Evolutionary conservation across 1,139 yeast genomes (phyloP).

Genomic region (Saccharomycopsis crataegensis): DNA sequence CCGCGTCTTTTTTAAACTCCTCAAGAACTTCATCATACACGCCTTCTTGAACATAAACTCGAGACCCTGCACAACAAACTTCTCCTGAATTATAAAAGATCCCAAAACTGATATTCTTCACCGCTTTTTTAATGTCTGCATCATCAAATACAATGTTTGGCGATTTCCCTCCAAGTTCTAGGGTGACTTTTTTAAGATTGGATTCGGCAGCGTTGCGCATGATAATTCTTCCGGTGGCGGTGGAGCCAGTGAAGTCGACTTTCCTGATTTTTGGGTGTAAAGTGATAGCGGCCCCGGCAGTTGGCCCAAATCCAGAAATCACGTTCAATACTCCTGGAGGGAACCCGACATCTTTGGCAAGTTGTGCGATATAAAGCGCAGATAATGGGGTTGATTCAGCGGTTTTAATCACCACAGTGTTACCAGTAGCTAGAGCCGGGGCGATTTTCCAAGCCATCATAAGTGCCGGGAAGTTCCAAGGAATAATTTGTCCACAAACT

Average conservation of each 20-base stretch:
- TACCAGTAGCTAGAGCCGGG: conserved; percentile 56
- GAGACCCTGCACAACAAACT: conserved; percentile 61
- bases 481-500: conserved; percentile 58
- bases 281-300: conserved; percentile 50
- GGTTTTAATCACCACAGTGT: conserved; percentile 51
- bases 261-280: conserved; percentile 46
- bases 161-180: conserved; percentile 60
- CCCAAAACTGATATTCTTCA: conserved; percentile 37
- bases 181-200: conserved; percentile 50
- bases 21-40: conserved; percentile 43
- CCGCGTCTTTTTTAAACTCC: conserved; percentile 42
- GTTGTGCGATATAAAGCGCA: conserved; percentile 44
- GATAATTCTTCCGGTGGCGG: conserved; percentile 50
- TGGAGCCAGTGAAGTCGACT: conserved; percentile 58
- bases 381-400: conserved; percentile 58
- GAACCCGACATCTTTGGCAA: conserved; percentile 44
- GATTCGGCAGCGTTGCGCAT: conserved; percentile 45
- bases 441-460: conserved; percentile 60
- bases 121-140: conserved; percentile 43
- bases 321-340: conserved; percentile 55
- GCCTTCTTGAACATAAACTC: conserved; percentile 52
- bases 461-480: conserved; percentile 59
- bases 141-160: conserved; percentile 54
- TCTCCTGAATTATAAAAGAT: conserved; percentile 56
- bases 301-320: conserved; percentile 51